Base-by-base conservation (phyloP, 148 eudicot species). In the Drosera capensis region DNA sequence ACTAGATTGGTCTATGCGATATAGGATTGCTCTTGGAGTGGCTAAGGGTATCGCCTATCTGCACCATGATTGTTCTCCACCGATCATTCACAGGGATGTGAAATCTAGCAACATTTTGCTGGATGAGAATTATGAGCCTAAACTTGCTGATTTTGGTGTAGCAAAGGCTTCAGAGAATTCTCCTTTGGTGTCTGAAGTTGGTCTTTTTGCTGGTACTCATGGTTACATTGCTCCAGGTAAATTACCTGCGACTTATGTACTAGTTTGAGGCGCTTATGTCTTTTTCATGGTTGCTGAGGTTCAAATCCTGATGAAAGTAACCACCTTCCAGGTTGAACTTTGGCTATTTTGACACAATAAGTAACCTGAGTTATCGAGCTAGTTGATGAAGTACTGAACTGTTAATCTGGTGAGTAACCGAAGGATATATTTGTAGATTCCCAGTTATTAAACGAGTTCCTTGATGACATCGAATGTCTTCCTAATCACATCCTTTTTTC, bases 201-300 rank as follows among this genome's bases (percentile, higher is more conserved):
- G 76, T 53, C 63, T 60, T 44, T 81, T 85, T 48, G 94, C 80
- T 4, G 99, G 99, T 17, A 90, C 99, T 45, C 82, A 90, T 68
- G 99, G 99, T 30, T 90, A 90, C 53, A 71, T 90, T 7, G 99
- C 99, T 43, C 99, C 99, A 45, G 99, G 99, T 85, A 68, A 57
- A 11, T 16, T 26, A 6, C 14, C 34, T 26, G n/a, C n/a, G 14
- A 9, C 31, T 34, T 34, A 5, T 34, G 11, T 5, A 11, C 11
- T 13, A 9, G 11, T 44, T 15, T 25, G 5, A 18, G 1, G 25
- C 16, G 2, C 13, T 8, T 37, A 14, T 41, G 18, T 41, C 9
- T 7, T 41, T 17, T 41, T 41, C 23, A 20, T 17, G 5, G 7
- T 7, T 3, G 6, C 5, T 15, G 21, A 2, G 43, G 4, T 11